Evolutionary conservation across 2,329 filamentous ascomycete genomes (phyloP).

Genomic region (Curvularia eragrostidis): DNA sequence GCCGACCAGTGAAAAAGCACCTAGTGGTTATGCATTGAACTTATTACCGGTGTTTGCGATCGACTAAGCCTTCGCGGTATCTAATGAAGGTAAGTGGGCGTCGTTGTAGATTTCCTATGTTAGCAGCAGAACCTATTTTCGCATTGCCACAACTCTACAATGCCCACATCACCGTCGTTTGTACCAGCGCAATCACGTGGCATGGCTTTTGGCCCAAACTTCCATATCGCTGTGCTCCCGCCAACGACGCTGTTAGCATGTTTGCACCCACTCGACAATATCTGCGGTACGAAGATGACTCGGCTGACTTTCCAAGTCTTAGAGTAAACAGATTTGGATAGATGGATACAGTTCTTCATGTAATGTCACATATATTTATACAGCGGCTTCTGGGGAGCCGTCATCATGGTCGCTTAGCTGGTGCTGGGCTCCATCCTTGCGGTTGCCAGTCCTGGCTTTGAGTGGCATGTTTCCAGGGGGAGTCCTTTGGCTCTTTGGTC

Average conservation of each 20-base stretch:
- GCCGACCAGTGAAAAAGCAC: background rate
- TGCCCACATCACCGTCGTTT: background rate
- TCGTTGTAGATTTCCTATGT: background rate
- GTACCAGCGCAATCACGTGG: too few relatives aligned
- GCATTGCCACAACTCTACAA: background rate
- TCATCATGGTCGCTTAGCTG: conserved; percentile 42
- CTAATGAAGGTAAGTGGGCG: background rate
- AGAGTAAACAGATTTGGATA: background rate
- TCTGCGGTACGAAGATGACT: background rate
- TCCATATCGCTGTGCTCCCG: background rate
- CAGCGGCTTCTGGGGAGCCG: background rate
- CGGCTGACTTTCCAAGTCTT: background rate
- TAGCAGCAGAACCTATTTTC: background rate
- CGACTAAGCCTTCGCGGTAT: background rate
- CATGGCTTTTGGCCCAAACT: background rate
- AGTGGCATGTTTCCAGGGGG: conserved; percentile 51
- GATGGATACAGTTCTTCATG: background rate
- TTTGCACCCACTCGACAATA: background rate
- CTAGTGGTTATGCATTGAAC: background rate
- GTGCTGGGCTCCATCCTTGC: conserved; percentile 53
- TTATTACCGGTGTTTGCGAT: background rate
- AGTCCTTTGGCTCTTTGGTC: conserved; percentile 43
- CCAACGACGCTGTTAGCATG: background rate
- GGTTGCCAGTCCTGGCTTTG: conserved; percentile 57
- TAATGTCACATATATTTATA: background rate